Base-by-base conservation (phyloP, 257 asterid genomes). In the Rubia yunnanensis region DNA sequence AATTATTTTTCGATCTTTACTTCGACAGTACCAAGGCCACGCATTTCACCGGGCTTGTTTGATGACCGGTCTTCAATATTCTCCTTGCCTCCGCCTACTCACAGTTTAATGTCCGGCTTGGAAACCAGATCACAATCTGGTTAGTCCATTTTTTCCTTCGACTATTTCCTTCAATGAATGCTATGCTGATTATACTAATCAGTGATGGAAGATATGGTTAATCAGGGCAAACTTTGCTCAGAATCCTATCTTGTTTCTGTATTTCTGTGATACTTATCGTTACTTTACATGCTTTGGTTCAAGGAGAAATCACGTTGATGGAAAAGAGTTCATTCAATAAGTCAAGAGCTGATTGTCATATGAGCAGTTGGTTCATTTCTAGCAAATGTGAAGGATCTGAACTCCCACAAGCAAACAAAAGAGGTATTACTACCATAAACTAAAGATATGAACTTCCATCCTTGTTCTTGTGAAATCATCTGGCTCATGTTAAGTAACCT, bases 271-370 rank as follows among this genome's bases (percentile, higher is more conserved):
- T n/a, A 6, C 46, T 32, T 15, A 17, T 28, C 27, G 4, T 39
- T 60, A 30, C 52, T 68, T 64, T 64, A 22, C 59, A 50, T 66
- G 38, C 55, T 44, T 20, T 54, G 32, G 58, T 22, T 27, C 80
- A 92, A 97, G 88, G 30, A 82, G 84, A 77, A 75, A 95, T 48
- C 96, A 97, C 26, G 96, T 92, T 74, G 97, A 89, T 81, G 97
- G 97, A 52, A 92, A 92, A 73, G 99, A 92, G 74, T 89, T 89
- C 86, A 89, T 92, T 77, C 99, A 97, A 60, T 97, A 80, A 86
- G 99, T 89, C 76, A 89, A 97, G 79, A 78, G 83, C 69, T 88
- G 96, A 70, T 69, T 92, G 69, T 84, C 99, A 10, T 89, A 89
- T 18, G 95, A 92, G 82, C 96, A 89, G 79, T 92, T 63, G 91